Conservation (phyloP, 2,329 filamentous ascomycete species). For the Penicillium sp. region DNA sequence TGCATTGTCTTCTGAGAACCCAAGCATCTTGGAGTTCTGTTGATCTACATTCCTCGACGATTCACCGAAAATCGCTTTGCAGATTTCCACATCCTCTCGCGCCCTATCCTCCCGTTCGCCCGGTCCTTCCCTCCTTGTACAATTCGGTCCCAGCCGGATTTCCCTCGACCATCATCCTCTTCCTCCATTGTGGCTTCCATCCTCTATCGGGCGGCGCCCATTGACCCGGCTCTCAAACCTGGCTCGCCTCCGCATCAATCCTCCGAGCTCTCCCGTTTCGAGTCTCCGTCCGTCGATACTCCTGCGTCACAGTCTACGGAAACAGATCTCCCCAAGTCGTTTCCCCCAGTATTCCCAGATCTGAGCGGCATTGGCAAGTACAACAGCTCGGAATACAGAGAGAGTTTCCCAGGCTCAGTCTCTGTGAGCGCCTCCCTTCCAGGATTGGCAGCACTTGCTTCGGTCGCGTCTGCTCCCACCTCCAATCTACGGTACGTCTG, state of each 20-base stretch:
- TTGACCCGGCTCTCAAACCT: constrained; percentile 50
- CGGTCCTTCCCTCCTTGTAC: constrained; percentile 8
- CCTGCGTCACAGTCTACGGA: constrained; percentile 48
- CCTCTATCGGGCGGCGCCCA: constrained; percentile 61
- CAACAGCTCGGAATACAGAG: constrained; percentile 25
- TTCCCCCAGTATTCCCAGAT: constrained; percentile 38
- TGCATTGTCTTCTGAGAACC: neutral
- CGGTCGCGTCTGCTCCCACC: constrained; percentile 54
- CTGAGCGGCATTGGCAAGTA: constrained; percentile 32
- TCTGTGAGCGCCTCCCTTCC: constrained; percentile 52
- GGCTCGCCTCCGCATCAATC: constrained; percentile 45
- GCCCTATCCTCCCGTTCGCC: neutral
- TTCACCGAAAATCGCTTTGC: neutral
- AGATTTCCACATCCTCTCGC: neutral
- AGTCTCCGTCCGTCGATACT: constrained; percentile 49
- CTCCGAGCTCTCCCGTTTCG: constrained; percentile 39
- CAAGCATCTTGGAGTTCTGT: neutral
- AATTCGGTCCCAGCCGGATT: constrained; percentile 39
- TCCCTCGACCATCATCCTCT: constrained; percentile 44
- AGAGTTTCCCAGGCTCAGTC: constrained; percentile 27
- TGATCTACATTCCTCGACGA: neutral
- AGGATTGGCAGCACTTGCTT: constrained; percentile 61
- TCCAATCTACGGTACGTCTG: constrained; percentile 54
- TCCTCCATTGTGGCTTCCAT: constrained; percentile 62
- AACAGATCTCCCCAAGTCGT: constrained; percentile 51